Evolutionary conservation across 2,329 filamentous ascomycete species (phyloP), one percentile per base, ranked within the genome.

Genomic region (Dothideomycetes sp.): DNA sequence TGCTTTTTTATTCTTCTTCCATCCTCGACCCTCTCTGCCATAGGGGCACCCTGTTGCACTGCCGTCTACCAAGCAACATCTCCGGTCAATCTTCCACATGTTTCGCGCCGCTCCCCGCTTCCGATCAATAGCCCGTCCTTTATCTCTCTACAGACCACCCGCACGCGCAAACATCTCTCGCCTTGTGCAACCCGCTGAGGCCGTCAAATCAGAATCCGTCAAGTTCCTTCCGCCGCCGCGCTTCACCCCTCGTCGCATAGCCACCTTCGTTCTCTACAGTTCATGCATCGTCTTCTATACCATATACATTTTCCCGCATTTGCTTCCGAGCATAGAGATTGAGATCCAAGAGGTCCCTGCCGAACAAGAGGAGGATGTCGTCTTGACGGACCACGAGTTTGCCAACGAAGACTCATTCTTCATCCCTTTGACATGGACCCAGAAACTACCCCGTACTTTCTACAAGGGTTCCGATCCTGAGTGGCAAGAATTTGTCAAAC

Each of bases 401-500:
- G 53, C 51, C 16, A 55, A 53, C 31, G 59, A 62, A 16, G 56
- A 59, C 35, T 52, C 62, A 11, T 45, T 66, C 12, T 73, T 73
- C 55, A 62, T 73, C 19, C 68, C 70, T 16, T 55, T 71, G 17
- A 66, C 67, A 5, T 63, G 64, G 49, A 58, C 66, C n/a, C 62
- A 55, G 35, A 57, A 62, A 43, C 50, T 60, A 41, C 63, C 61
- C 4, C 51, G 54, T 24, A 60, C 55, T 3, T 70, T 57, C 44
- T 73, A 70, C 55, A 66, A 61, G 49, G 67, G 64, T 17, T 65
- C 62, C n/a, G 70, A 73, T 57, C 68, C 69, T 3, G 70, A 73
- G 47, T 72, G 69, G 70, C 64, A 70, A 50, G 67, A 66, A 39
- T 73, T 70, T 41, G 53, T 63, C 32, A 64, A 62, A 36, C 48